These are phyloP conservation scores for Neocallimastix lanati DNA, from an alignment of 192 early-diverging fungal species.

Conservation along the genomic window DNA sequence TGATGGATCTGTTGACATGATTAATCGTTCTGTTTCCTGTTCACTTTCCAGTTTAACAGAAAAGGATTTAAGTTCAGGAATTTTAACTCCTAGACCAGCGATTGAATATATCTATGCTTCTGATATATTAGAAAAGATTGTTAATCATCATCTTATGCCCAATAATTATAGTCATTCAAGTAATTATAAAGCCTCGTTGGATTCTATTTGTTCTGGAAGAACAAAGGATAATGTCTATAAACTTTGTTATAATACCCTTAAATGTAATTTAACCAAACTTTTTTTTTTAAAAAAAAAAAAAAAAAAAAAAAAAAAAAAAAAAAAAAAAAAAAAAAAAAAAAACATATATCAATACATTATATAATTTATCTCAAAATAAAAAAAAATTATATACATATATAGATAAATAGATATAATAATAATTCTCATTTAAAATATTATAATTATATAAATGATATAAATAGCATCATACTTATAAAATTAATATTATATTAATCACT, in stretches of 20 bases:
- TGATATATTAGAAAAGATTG: background rate
- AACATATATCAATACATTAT: too few species aligned
- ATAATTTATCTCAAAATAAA: too few species aligned
- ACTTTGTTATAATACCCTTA: slow-evolving; percentile 34
- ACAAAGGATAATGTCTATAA: slow-evolving; percentile 28
- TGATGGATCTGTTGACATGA: background rate
- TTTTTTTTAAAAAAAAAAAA: too few species aligned
- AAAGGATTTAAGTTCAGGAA: background rate
- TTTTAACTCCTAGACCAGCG: background rate
- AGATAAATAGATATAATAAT: too few species aligned
- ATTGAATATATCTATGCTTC: background rate
- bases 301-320: too few species aligned
- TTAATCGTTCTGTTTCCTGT: background rate
- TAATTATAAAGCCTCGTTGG: background rate
- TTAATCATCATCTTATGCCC: background rate
- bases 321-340: too few species aligned
- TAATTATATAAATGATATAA: too few species aligned
- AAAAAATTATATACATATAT: too few species aligned
- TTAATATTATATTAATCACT: too few species aligned
- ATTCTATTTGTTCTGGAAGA: slow-evolving; percentile 1
- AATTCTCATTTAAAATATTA: too few species aligned
- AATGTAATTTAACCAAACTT: slow-evolving; percentile 12
- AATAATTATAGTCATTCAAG: background rate
- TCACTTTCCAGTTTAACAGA: background rate
- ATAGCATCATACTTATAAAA: too few species aligned